Evolutionary conservation across 257 asterid genomes (phyloP).

Genomic region (Plantago ovata): DNA sequence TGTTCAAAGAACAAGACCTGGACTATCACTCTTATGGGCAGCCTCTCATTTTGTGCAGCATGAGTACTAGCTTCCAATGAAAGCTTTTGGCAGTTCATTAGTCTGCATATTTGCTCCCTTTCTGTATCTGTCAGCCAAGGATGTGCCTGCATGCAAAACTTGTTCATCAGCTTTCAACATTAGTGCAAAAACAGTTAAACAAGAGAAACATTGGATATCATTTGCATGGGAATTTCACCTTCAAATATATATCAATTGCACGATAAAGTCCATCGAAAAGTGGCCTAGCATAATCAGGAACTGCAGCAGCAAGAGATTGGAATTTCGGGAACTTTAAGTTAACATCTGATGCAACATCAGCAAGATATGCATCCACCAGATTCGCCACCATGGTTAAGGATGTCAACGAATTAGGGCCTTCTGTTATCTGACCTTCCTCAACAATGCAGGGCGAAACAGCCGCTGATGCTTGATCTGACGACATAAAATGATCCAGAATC

Average conservation of each 20-base stretch:
- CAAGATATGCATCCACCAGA: slow-evolving; percentile 44
- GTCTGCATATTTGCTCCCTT: slow-evolving; percentile 46
- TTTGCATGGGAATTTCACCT: slow-evolving; percentile 21
- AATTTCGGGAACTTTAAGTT: slow-evolving; percentile 42
- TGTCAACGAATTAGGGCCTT: slow-evolving; percentile 23
- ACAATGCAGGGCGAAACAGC: slow-evolving; percentile 19
- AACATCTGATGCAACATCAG: slow-evolving; percentile 51
- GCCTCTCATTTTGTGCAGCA: slow-evolving; percentile 58
- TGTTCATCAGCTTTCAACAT: no score
- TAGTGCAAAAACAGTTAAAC: neutral
- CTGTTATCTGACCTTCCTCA: slow-evolving; percentile 23
- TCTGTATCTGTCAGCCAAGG: slow-evolving; percentile 44
- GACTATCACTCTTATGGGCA: slow-evolving; percentile 43
- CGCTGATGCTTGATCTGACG: slow-evolving; percentile 22
- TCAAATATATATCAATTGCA: slow-evolving; percentile 45
- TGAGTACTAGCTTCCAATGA: slow-evolving; percentile 49
- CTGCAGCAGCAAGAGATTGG: slow-evolving; percentile 36
- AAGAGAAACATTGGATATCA: neutral
- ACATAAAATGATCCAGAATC: slow-evolving; percentile 44
- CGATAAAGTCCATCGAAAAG: slow-evolving; percentile 46
- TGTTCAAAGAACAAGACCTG: slow-evolving; percentile 58
- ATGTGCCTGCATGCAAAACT: slow-evolving; percentile 34
- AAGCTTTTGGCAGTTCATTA: slow-evolving; percentile 51
- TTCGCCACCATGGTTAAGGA: slow-evolving; percentile 37
- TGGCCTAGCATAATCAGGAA: slow-evolving; percentile 44